phyloP scores from a whole-genome alignment of 1,284 basidiomycete genomes.

The Rhodotorula sp. region DNA sequence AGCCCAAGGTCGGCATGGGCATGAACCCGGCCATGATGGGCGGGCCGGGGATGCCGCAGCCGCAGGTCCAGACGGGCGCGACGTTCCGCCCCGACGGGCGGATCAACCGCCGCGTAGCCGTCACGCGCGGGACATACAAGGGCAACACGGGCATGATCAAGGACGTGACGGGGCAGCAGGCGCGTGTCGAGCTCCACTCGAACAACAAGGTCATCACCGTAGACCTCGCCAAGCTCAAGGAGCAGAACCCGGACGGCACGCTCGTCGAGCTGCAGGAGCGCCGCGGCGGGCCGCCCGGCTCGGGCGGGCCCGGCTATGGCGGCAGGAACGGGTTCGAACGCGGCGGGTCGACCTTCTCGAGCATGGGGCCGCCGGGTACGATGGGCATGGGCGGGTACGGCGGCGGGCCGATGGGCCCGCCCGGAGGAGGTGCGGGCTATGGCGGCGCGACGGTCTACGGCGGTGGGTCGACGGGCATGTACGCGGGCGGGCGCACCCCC shows the following conservation, averaged over 20 bases:
- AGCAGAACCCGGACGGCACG: slow-evolving; percentile 62
- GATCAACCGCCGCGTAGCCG: slow-evolving; percentile 77
- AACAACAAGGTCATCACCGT: slow-evolving; percentile 88
- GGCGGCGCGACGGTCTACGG: slow-evolving; percentile 1
- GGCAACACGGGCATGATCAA: slow-evolving; percentile 91
- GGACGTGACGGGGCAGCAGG: slow-evolving; percentile 85
- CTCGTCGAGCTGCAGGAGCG: slow-evolving; percentile 36
- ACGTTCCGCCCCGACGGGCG: slow-evolving; percentile 61
- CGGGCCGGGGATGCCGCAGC: slow-evolving; percentile 10
- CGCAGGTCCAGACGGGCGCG: slow-evolving; percentile 19
- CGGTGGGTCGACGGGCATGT: slow-evolving; percentile 17
- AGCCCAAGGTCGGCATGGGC: slow-evolving; percentile 73
- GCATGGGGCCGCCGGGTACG: slow-evolving; percentile 32
- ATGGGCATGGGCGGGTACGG: slow-evolving; percentile 24
- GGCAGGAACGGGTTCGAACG: slow-evolving; percentile 18
- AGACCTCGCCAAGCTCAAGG: slow-evolving; percentile 74
- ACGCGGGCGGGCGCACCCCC: slow-evolving; percentile 19
- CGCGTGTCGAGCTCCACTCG: slow-evolving; percentile 87
- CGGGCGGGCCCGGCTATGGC: slow-evolving; percentile 7
- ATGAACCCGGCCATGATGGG: slow-evolving; percentile 63
- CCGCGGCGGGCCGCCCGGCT: slow-evolving; percentile 19
- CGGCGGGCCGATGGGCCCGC: slow-evolving; percentile 3
- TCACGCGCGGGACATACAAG: slow-evolving; percentile 87
- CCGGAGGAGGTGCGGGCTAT: too few species aligned
- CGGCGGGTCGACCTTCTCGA: slow-evolving; percentile 21